These are phyloP conservation scores for Gentiana dahurica DNA, from an alignment of 257 asterid genomes.

Conservation along the genomic window DNA sequence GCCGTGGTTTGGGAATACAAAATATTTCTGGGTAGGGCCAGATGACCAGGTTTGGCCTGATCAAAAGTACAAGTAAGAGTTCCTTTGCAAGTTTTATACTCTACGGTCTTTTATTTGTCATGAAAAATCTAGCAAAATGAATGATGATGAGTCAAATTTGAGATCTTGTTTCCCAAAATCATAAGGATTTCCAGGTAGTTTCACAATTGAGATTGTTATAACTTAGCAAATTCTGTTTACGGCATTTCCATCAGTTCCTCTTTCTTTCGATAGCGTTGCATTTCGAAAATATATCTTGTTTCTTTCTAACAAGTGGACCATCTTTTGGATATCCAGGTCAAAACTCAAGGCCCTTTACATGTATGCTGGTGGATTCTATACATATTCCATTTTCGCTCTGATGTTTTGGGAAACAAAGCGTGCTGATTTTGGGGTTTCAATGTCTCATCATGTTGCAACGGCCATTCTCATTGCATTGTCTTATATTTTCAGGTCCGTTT, in stretches of 20 bases:
- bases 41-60: conserved; percentile 86
- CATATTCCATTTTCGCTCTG: conserved; percentile 84
- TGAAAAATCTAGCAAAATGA: background rate
- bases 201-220: background rate
- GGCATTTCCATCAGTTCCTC: background rate
- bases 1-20: conserved; percentile 78
- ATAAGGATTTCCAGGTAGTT: background rate
- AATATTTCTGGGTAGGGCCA: conserved; percentile 86
- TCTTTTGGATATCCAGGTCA: conserved; percentile 33
- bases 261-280: background rate
- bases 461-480: conserved; percentile 66
- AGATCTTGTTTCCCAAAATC: background rate
- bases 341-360: conserved; percentile 80
- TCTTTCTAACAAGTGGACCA: background rate
- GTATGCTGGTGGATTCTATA: conserved; percentile 83
- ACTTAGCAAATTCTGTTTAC: background rate
- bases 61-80: conserved; percentile 68
- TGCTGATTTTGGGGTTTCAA: conserved; percentile 90
- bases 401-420: conserved; percentile 93
- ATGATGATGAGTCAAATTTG: background rate
- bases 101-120: background rate
- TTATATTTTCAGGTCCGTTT: conserved; percentile 51
- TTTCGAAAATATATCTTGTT: background rate
- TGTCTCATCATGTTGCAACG: conserved; percentile 82
- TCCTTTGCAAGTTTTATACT: background rate